Conservation (phyloP, 2,329 filamentous ascomycete genomes). For the Rutstroemia sydowiana region DNA sequence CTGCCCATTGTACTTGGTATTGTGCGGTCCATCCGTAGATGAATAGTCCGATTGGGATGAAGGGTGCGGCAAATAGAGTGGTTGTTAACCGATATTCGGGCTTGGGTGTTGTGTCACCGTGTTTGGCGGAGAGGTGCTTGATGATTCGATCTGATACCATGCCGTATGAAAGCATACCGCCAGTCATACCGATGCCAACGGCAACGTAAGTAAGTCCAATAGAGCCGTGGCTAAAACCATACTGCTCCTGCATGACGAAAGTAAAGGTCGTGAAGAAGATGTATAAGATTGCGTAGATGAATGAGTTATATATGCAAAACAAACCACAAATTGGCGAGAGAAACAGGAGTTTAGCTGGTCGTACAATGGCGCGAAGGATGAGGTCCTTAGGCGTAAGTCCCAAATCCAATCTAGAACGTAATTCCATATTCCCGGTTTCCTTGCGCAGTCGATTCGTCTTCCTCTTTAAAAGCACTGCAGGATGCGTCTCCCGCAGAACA, state of each 20-base stretch:
- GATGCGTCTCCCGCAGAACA: slow-evolving; percentile 42
- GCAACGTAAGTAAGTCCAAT: slow-evolving; percentile 33
- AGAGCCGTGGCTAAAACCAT: slow-evolving; percentile 30
- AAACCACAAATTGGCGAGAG: slow-evolving; percentile 28
- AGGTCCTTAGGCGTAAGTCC: not conserved
- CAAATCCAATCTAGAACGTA: slow-evolving; percentile 33
- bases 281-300: slow-evolving; percentile 32
- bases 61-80: slow-evolving; percentile 25
- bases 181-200: slow-evolving; percentile 28
- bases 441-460: slow-evolving; percentile 38
- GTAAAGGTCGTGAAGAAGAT: slow-evolving; percentile 34
- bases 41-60: slow-evolving; percentile 37
- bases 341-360: slow-evolving; percentile 31
- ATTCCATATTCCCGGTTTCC: slow-evolving; percentile 42
- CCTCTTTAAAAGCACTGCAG: slow-evolving; percentile 38
- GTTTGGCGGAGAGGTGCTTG: slow-evolving; percentile 34
- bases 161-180: slow-evolving; percentile 18
- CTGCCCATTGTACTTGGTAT: slow-evolving; percentile 34
- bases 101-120: slow-evolving; percentile 30
- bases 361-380: slow-evolving; percentile 28
- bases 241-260: slow-evolving; percentile 30
- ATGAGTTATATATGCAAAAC: slow-evolving; percentile 28
- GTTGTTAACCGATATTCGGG: slow-evolving; percentile 37
- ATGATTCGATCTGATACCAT: slow-evolving; percentile 31
- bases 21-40: slow-evolving; percentile 40